Base-by-base conservation (phyloP, 495 filamentous ascomycete species). In the Xeromyces bisporus region DNA sequence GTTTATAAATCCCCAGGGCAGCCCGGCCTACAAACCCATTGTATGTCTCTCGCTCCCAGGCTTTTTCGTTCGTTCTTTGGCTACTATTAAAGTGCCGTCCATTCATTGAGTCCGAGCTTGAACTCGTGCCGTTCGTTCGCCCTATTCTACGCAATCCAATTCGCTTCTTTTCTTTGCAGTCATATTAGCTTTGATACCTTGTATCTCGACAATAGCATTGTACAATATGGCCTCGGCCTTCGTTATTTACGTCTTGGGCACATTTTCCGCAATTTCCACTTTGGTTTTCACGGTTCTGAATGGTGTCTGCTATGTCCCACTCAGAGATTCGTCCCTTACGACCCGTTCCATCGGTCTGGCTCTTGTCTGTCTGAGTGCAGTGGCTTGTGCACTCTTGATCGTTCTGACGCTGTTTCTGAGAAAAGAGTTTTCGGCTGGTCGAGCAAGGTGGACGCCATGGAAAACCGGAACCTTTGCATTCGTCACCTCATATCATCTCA, bases 251-350 rank as follows among this genome's bases (percentile, higher is more conserved):
- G 28, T 38, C 8, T 16, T 58, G 25, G 53, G 51, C 15, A 48
- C 34, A 17, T 37, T 39, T 26, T 44, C 48, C 3, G 29, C 53
- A 3, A 25, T 50, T 11, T 42, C 35, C 12, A 48, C 51, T 5
- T 37, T 53, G 18, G 38, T 50, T 25, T 38, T 38, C 13, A 55
- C 49, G 1, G 38, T 63, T 17, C 36, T 58, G 21, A 46, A 53
- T 40, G 53, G 49, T 18, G 25, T 59, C n/a, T 51, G 40, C 14
- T 57, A 47, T 33, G 44, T 41, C 1, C 39, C 33, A 12, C 45
- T 44, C 15, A 37, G 42, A 31, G 38, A 41, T 15, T 37, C 40
- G 5, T 35, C 39, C 15, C 39, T 42, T 2, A 33, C 33, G 21
- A 37, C 34, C 6, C 32, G 34, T 6, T 26, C 40, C 6, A 37